Conservation (phyloP, 768 basidiomycete species). For the Panaeolus cyanescens region DNA sequence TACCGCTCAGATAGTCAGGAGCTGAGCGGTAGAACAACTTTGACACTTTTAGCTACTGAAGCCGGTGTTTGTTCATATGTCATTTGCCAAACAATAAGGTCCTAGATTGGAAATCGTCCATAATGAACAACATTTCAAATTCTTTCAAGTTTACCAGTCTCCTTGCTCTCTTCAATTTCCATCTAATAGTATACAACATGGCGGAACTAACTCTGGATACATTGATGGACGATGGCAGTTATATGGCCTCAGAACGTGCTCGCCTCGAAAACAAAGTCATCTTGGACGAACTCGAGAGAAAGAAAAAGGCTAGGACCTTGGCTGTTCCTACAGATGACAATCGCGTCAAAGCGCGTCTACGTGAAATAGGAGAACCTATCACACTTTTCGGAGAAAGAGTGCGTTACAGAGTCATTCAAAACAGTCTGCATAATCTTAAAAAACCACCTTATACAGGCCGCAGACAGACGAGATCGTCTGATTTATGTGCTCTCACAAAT, state of each 20-base stretch:
- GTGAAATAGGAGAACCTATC: conserved; percentile 96
- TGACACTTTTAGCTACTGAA: not conserved
- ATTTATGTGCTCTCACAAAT: conserved; percentile 96
- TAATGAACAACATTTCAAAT: not conserved
- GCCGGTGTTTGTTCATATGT: not conserved
- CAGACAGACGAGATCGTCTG: conserved; percentile 93
- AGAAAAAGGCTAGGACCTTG: conserved; percentile 90
- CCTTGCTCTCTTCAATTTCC: not conserved
- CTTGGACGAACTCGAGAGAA: conserved; percentile 94
- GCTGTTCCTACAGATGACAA: conserved; percentile 98
- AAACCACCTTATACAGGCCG: conserved; percentile 58
- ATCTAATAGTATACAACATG: conserved; percentile 43
- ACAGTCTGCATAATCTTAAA: conserved; percentile 7
- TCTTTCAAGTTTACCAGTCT: not conserved
- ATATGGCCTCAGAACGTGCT: conserved; percentile 72
- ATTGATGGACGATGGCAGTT: conserved; percentile 77
- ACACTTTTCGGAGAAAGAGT: conserved; percentile 98
- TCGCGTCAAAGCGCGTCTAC: conserved; percentile 83
- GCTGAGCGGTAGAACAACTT: not conserved
- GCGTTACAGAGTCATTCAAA: conserved; percentile 33
- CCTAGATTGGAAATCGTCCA: not conserved
- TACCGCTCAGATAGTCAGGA: not conserved
- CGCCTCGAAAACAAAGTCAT: conserved; percentile 83
- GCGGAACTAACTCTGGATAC: conserved; percentile 76
- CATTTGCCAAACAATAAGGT: not conserved